These are phyloP conservation scores for Scedosporium boydii DNA, from an alignment of 2,329 filamentous ascomycete genomes.

Conservation along the genomic window DNA sequence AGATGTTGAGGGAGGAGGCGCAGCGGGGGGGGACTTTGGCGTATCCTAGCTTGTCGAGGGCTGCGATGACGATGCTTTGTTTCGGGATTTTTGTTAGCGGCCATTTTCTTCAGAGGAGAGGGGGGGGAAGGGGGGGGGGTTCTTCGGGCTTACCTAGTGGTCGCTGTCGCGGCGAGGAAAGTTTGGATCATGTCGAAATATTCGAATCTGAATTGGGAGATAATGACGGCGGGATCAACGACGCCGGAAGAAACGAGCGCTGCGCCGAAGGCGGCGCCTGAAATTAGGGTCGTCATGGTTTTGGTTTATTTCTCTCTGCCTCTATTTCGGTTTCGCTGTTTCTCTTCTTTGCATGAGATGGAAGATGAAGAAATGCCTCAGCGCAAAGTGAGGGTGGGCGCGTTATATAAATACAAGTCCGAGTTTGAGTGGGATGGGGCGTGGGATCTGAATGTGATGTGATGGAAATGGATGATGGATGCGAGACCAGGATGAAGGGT, in stretches of 20 bases:
- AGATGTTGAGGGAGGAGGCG: constrained; percentile 42
- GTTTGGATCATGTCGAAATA: constrained; percentile 59
- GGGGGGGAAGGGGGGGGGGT: neutral
- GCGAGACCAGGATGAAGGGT: neutral
- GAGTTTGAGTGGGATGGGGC: too few species aligned
- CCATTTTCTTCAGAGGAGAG: neutral
- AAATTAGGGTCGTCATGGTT: constrained; percentile 20
- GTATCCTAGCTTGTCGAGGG: constrained; percentile 32
- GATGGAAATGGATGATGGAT: neutral
- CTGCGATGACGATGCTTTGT: constrained; percentile 33
- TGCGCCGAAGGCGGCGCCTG: constrained; percentile 52
- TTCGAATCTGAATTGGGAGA: constrained; percentile 48
- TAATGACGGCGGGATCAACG: constrained; percentile 48
- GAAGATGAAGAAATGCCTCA: neutral
- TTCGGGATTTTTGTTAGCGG: neutral
- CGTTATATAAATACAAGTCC: too few species aligned
- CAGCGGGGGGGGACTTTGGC: constrained; percentile 35
- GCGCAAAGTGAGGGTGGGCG: too few species aligned
- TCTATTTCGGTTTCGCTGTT: neutral
- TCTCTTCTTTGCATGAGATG: neutral
- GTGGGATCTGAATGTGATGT: too few species aligned
- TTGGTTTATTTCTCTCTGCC: neutral
- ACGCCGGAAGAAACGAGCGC: constrained; percentile 52
- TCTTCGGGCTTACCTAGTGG: constrained; percentile 44
- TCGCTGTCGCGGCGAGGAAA: constrained; percentile 53